A percentile compares a stretch with the other conserved stretches of the same genome.
phyloP scores from a whole-genome alignment of 352 stramenopile genomes.

The Blastocystis hominis region DNA sequence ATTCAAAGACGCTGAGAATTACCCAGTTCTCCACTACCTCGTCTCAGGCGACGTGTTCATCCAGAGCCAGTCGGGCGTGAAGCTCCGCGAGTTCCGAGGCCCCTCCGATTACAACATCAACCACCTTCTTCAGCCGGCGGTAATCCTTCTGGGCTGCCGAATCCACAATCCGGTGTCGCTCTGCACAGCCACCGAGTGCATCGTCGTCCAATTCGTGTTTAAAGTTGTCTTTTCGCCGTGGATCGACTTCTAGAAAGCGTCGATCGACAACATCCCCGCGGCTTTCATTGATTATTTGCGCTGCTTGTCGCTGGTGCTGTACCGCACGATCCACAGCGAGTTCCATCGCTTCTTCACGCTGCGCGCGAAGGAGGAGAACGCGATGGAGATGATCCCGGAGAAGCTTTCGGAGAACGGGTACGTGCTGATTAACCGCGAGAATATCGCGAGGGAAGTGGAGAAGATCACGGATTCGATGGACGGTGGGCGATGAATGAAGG shows the following conservation, averaged over 20 bases:
- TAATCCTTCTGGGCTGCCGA: neutral
- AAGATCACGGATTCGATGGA: neutral
- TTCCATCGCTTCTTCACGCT: slow-evolving; percentile 1
- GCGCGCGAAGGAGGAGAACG: neutral
- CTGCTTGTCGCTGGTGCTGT: neutral
- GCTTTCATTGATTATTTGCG: slow-evolving; percentile 35
- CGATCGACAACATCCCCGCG: neutral
- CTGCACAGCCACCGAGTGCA: neutral
- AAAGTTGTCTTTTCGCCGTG: neutral
- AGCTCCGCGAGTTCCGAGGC: neutral
- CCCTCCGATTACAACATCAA: slow-evolving; percentile 26
- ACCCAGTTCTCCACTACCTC: slow-evolving; percentile 36
- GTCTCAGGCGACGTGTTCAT: neutral
- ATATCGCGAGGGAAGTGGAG: neutral
- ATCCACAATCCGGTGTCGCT: neutral
- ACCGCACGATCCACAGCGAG: slow-evolving; percentile 6
- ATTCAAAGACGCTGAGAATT: slow-evolving; percentile 15
- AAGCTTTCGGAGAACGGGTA: neutral
- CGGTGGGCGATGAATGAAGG: neutral
- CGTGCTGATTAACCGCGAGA: neutral
- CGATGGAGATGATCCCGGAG: neutral
- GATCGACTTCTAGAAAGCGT: neutral
- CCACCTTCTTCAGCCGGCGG: slow-evolving; percentile 18
- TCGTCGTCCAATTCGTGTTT: slow-evolving; percentile 33
- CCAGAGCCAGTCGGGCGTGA: neutral